These are phyloP conservation scores for Chaetoceros muelleri DNA, from an alignment of 108 stramenopile species.

Conservation along the genomic window DNA sequence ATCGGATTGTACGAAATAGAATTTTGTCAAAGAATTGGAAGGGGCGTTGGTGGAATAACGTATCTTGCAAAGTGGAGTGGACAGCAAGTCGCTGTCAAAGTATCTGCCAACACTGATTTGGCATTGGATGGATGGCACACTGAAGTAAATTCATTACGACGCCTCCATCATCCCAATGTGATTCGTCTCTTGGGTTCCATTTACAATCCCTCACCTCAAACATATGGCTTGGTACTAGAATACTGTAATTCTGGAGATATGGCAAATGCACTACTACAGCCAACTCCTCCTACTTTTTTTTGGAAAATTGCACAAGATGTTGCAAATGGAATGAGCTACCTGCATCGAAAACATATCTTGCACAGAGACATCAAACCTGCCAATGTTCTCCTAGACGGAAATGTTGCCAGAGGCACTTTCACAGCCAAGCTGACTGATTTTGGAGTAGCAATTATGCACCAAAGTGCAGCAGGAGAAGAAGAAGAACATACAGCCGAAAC, in stretches of 20 bases:
- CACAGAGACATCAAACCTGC: conserved; percentile 56
- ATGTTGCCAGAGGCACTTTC: conserved; percentile 31
- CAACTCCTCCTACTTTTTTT: conserved; percentile 53
- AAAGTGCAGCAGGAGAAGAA: conserved; percentile 12
- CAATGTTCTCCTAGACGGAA: conserved; percentile 45
- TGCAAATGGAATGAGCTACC: conserved; percentile 46
- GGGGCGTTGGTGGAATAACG: conserved; percentile 55
- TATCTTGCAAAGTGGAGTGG: conserved; percentile 56
- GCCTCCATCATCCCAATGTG: conserved; percentile 64
- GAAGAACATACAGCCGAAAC: conserved; percentile 58
- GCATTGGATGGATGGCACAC: conserved; percentile 62
- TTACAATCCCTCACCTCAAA: conserved; percentile 46
- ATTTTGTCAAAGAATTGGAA: conserved; percentile 44
- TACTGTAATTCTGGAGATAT: conserved; percentile 64
- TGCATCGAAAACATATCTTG: conserved; percentile 42
- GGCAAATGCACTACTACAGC: conserved; percentile 20
- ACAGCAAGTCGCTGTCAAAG: conserved; percentile 61
- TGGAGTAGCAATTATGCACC: conserved; percentile 37
- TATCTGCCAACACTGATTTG: conserved; percentile 44
- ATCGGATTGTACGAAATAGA: conserved; percentile 58
- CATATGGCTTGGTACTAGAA: conserved; percentile 64
- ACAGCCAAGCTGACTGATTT: conserved; percentile 62
- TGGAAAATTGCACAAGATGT: conserved; percentile 35
- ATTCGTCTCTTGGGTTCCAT: conserved; percentile 57
- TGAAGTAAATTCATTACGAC: conserved; percentile 43